A percentile compares a stretch with the other conserved stretches of the same genome.
Conservation (phyloP, 2,329 filamentous ascomycete genomes). For the Stylonectria norvegica region DNA sequence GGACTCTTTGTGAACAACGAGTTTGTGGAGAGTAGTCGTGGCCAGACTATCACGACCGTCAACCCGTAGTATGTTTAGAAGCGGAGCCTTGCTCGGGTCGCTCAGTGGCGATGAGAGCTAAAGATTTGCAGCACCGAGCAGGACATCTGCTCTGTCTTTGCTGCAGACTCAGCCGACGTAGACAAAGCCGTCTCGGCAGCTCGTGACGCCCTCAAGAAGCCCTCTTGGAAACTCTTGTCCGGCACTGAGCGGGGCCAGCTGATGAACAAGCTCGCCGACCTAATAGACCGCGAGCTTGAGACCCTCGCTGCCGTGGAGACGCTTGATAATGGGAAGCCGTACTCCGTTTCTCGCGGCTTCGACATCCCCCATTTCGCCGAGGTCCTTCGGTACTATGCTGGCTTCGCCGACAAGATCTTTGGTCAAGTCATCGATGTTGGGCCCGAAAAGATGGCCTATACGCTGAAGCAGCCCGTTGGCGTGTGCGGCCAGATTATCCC, state of each 20-base stretch:
- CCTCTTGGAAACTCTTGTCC: slow-evolving; percentile 66
- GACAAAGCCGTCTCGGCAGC: slow-evolving; percentile 68
- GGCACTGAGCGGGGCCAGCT: slow-evolving; percentile 64
- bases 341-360: slow-evolving; percentile 59
- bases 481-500: slow-evolving; percentile 76
- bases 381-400: slow-evolving; percentile 70
- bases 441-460: slow-evolving; percentile 70
- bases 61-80: slow-evolving; percentile 59
- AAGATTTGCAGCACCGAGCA: slow-evolving; percentile 47
- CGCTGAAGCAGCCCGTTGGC: slow-evolving; percentile 70
- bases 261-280: slow-evolving; percentile 66
- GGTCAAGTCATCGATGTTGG: slow-evolving; percentile 74
- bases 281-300: slow-evolving; percentile 62
- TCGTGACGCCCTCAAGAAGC: slow-evolving; percentile 62
- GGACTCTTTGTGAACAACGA: slow-evolving; percentile 86
- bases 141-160: slow-evolving; percentile 68
- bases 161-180: slow-evolving; percentile 64
- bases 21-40: slow-evolving; percentile 11
- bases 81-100: background rate
- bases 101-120: background rate
- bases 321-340: slow-evolving; percentile 80
- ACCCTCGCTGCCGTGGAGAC: slow-evolving; percentile 57
- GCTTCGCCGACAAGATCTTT: slow-evolving; percentile 75
- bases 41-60: slow-evolving; percentile 51
- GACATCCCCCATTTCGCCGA: slow-evolving; percentile 52